Evolutionary conservation across 176 grass and related monocot species (phyloP), one percentile per base, ranked within the genome.

Genomic region (Cenchrus purpureus): DNA sequence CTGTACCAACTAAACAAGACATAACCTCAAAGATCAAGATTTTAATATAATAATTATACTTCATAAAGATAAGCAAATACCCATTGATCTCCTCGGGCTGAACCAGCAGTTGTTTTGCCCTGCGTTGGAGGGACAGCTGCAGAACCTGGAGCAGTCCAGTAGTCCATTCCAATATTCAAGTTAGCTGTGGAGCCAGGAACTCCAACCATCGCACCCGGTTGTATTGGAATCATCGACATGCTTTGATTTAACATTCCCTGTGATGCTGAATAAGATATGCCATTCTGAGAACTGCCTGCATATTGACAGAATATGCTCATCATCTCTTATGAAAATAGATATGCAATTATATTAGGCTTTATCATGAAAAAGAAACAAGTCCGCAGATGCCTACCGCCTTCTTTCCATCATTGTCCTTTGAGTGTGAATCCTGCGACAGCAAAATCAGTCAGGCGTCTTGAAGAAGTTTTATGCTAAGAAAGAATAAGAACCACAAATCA

Each of bases 141-240:
- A 73, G 93, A 86, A 56, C 82, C 86, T 37, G 85, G 72, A 92
- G 93, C 86, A 81, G 69, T 76, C 93, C 93, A 95, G 76, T 95
- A 95, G 59, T 95, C 93, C 82, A 95, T 84, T 78, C 93, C 93
- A 86, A 95, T 95, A 80, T 95, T 92, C 81, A 95, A 86, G 70
- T 90, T 95, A 81, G 93, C 86, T 44, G 93, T 77, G 19, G 93
- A 91, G 77, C 89, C 87, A 88, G 83, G 88, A 84, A 95, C 75
- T 79, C 88, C 89, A 67, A 91, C 68, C 73, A 82, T 80, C 22
- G 82, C 91, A 86, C 82, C 81, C 22, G 88, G 72, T 78, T 91
- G 90, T 82, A 90, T 73, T 69, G 90, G 83, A 70, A 91, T 61
- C 80, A 91, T 91, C 29, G 89, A 7, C 89, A 94, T 89, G 65